Evolutionary conservation across 2,329 filamentous ascomycete genomes (phyloP), one percentile per base, ranked within the genome.

Genomic region (Talaromyces sp.): DNA sequence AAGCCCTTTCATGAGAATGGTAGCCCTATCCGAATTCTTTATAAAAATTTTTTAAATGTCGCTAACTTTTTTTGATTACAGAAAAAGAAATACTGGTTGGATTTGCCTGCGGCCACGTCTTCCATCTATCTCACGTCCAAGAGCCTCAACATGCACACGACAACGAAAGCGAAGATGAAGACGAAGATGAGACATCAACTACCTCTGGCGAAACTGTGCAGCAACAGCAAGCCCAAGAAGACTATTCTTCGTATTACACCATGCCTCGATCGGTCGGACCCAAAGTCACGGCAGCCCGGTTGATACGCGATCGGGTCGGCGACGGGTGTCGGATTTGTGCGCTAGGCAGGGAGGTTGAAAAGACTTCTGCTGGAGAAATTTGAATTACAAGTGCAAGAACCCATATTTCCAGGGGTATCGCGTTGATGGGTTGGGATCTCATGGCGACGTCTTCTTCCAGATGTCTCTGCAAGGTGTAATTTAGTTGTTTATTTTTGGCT

Each of bases 221-320:
- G n/a, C 49, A 53, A 13, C 68, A 35, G 11, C 38, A 50, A 50
- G 14, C 21, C 19, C n/a, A 52, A 10, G 55, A 29, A 29, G 53
- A 58, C 4, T 53, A 75, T 5, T 57, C 59, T 14, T 38, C 54
- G 27, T 62, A 66, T 35, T 64, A 68, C 52, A 69, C 65, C 51
- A 72, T 65, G 50, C 77, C 76, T 57, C 73, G 77, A 41, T 90
- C 89, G 58, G 86, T 98, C 7, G 90, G 91, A 0, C 86, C 88
- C 31, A 97, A 97, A 75, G 91, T 96, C 29, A 95, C 90, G 64
- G 90, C 91, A 71, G 92, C 93, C 43, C 84, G 91, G 64, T 73
- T 96, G 58, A 76, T 96, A 62, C 83, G 87, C 66, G 89, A 93
- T 68, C 85, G 85, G 63, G 81, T 93, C 38, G 78, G 81, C 52